phyloP scores from a whole-genome alignment of 2,329 filamentous ascomycete genomes.

The Cladosporium halotolerans region DNA sequence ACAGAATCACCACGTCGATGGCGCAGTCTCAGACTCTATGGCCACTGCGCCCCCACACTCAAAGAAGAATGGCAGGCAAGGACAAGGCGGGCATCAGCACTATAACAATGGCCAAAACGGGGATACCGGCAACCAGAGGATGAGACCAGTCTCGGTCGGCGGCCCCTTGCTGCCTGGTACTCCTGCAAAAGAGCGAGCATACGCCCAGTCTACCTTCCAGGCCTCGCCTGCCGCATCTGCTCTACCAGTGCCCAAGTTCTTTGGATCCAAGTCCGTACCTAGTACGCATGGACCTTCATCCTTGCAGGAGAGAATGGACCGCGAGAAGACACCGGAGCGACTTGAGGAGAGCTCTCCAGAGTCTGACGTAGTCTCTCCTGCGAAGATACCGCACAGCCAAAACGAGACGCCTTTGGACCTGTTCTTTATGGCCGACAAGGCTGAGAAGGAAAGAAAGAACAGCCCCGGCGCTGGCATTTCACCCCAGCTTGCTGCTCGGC shows the following conservation, averaged over 20 bases:
- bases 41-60: neutral
- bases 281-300: conserved; percentile 50
- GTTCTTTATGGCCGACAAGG: conserved; percentile 80
- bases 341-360: conserved; percentile 48
- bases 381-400: conserved; percentile 35
- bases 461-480: conserved; percentile 51
- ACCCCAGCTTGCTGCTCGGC: conserved; percentile 39
- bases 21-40: conserved; percentile 9
- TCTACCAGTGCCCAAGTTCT: conserved; percentile 84
- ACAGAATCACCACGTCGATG: conserved; percentile 13
- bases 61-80: conserved; percentile 1
- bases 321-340: conserved; percentile 35
- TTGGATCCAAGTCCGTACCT: conserved; percentile 62
- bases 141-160: conserved; percentile 38
- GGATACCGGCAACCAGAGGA: conserved; percentile 24
- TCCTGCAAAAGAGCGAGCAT: conserved; percentile 51
- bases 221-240: conserved; percentile 87
- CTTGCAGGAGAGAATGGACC: conserved; percentile 39
- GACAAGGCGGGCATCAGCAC: conserved; percentile 7
- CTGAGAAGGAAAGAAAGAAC: conserved; percentile 61
- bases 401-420: conserved; percentile 78
- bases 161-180: conserved; percentile 34
- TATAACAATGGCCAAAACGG: conserved; percentile 17
- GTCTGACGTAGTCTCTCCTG: conserved; percentile 38
- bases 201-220: conserved; percentile 91